A percentile compares a stretch with the other conserved stretches of the same genome.
These are phyloP conservation scores for Chlamydomonas applanata DNA, from an alignment of 139 green algal genomes.

Conservation along the genomic window DNA sequence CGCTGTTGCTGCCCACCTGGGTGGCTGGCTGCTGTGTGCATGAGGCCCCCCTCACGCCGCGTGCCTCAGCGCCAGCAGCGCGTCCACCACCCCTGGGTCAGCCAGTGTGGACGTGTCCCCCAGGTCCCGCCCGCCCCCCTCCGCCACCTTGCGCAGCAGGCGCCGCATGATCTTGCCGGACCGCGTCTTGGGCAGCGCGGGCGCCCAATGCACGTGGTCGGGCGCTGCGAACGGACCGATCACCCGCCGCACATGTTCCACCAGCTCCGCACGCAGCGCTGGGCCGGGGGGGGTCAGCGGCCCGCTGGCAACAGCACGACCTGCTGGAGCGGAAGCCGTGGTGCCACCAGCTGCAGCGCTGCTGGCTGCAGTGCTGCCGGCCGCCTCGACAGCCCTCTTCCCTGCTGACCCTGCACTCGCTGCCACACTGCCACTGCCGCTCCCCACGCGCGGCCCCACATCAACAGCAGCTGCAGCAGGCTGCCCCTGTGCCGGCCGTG, in stretches of 20 bases:
- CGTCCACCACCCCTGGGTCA: constrained; percentile 81
- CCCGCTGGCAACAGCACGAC: no score
- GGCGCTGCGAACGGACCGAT: constrained; percentile 87
- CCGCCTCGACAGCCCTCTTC: no score
- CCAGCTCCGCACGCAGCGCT: constrained; percentile 70
- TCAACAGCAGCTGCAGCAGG: no score
- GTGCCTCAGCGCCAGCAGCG: constrained; percentile 35
- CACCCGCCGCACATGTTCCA: constrained; percentile 36
- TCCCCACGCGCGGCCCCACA: no score
- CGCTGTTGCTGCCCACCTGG: no score
- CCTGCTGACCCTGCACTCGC: no score
- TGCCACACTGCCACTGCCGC: no score
- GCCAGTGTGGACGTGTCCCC: constrained; percentile 81
- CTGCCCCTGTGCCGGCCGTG: constrained; percentile 1
- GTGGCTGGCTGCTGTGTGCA: no score
- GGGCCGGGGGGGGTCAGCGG: constrained; percentile 14
- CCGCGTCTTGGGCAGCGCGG: constrained; percentile 88
- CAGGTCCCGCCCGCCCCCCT: constrained; percentile 59
- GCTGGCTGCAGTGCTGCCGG: no score
- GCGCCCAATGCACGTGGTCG: constrained; percentile 71
- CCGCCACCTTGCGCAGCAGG: constrained; percentile 85
- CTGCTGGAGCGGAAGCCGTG: no score
- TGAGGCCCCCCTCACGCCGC: no score
- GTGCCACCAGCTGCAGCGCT: no score
- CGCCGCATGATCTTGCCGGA: constrained; percentile 93